Conservation (phyloP, 169 alveolate genomes). For the Plasmodium gonderi region DNA sequence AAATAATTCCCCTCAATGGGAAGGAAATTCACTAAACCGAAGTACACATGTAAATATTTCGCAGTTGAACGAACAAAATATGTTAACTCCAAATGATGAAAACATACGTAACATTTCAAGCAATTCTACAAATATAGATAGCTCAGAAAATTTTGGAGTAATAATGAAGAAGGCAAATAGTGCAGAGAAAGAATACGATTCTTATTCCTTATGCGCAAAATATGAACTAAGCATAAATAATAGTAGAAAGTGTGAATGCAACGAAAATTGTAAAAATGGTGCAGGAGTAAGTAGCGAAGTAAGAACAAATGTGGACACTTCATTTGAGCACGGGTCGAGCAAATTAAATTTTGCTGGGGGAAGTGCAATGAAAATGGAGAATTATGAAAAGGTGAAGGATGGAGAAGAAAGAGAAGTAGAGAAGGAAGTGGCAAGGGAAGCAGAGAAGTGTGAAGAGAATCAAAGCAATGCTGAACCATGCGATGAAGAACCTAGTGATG, state of each 20-base stretch:
- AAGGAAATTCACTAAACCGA: background rate
- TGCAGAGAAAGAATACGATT: background rate
- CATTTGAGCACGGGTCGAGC: background rate
- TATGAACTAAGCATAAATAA: background rate
- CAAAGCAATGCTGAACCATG: no score
- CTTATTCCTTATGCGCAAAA: no score
- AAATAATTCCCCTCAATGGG: background rate
- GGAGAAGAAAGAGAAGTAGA: background rate
- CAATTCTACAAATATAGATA: background rate
- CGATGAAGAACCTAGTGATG: background rate
- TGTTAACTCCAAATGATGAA: background rate
- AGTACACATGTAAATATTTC: background rate
- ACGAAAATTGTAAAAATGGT: background rate
- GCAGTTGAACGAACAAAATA: background rate
- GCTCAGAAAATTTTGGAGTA: background rate
- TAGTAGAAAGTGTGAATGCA: conserved; percentile 1
- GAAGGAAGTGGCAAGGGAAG: background rate
- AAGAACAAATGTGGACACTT: background rate
- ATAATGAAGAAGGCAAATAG: background rate
- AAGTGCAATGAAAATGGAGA: background rate
- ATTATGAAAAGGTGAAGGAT: background rate
- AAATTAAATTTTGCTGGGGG: background rate
- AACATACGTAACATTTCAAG: background rate
- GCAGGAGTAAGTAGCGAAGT: background rate
- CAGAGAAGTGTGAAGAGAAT: background rate